Evolutionary conservation across 1,284 basidiomycete species (phyloP).

Genomic region (Lignosus rhinocerotis): DNA sequence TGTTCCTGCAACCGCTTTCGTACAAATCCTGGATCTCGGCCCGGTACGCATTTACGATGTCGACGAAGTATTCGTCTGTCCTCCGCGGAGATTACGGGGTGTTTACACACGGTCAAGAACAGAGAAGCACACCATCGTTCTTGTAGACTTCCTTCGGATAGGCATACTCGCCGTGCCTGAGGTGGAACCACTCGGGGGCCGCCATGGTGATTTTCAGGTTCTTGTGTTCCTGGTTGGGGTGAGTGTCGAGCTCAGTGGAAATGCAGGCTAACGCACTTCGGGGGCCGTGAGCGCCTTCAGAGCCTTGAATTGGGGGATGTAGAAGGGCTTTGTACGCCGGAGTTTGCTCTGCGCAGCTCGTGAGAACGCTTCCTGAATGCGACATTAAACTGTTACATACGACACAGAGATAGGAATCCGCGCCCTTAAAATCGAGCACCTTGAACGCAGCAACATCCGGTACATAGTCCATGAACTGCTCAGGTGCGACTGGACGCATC

Average conservation of each 20-base stretch:
- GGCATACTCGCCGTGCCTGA: conserved; percentile 65
- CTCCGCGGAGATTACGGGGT: not conserved
- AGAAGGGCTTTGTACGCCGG: conserved; percentile 61
- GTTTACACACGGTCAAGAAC: not conserved
- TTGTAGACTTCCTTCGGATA: conserved; percentile 63
- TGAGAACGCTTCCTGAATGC: not conserved
- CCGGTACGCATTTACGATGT: conserved; percentile 69
- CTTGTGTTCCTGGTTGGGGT: conserved; percentile 50
- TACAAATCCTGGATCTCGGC: conserved; percentile 75
- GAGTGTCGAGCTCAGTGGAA: conserved; percentile 3
- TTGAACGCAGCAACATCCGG: conserved; percentile 45
- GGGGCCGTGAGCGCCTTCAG: conserved; percentile 55
- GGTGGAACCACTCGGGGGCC: conserved; percentile 77
- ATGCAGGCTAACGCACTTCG: conserved; percentile 40
- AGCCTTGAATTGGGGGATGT: conserved; percentile 61
- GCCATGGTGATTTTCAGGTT: conserved; percentile 77
- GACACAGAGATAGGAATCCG: conserved; percentile 51
- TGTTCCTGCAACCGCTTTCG: conserved; percentile 66
- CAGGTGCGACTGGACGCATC: conserved; percentile 30
- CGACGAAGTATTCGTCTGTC: conserved; percentile 72
- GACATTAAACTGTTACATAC: not conserved
- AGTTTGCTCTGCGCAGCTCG: conserved; percentile 52
- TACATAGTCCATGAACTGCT: conserved; percentile 46
- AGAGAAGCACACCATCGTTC: conserved; percentile 50
- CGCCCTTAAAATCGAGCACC: conserved; percentile 40